These are phyloP conservation scores for Cyclotella sp. DNA, from an alignment of 108 stramenopile genomes.

Conservation along the genomic window DNA sequence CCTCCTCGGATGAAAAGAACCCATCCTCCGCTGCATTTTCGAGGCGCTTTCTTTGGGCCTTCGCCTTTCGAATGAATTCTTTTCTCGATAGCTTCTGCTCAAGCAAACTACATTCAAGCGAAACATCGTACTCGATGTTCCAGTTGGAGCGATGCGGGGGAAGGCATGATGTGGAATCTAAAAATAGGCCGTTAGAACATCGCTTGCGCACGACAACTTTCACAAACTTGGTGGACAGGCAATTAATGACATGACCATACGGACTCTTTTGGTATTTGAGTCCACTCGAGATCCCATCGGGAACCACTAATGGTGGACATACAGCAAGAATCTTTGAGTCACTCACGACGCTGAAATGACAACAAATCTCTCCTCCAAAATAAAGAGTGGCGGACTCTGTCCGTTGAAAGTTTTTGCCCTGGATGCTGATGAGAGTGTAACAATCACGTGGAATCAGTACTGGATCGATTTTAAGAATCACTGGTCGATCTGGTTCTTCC, in stretches of 20 bases:
- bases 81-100: constrained; percentile 19
- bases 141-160: constrained; percentile 17
- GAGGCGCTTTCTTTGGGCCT: constrained; percentile 15
- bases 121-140: constrained; percentile 46
- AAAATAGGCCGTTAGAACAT: constrained; percentile 32
- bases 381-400: constrained; percentile 30
- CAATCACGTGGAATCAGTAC: constrained; percentile 38
- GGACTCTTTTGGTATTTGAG: constrained; percentile 13
- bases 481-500: constrained; percentile 15
- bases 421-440: constrained; percentile 56
- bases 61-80: constrained; percentile 28
- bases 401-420: constrained; percentile 54
- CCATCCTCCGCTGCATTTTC: constrained; percentile 10
- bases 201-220: constrained; percentile 30
- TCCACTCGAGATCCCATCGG: constrained; percentile 24
- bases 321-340: constrained; percentile 64
- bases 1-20: constrained; percentile 34
- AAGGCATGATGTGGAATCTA: constrained; percentile 13
- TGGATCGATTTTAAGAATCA: constrained; percentile 33
- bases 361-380: constrained; percentile 52
- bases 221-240: constrained; percentile 38
- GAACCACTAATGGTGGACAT: constrained; percentile 57
- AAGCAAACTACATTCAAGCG: constrained; percentile 28
- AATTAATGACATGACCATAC: constrained; percentile 10
- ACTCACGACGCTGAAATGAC: constrained; percentile 49